Evolutionary conservation across 2,329 filamentous ascomycete genomes (phyloP), one percentile per base, ranked within the genome.

Genomic region (Chrysoporthe austroafricana): DNA sequence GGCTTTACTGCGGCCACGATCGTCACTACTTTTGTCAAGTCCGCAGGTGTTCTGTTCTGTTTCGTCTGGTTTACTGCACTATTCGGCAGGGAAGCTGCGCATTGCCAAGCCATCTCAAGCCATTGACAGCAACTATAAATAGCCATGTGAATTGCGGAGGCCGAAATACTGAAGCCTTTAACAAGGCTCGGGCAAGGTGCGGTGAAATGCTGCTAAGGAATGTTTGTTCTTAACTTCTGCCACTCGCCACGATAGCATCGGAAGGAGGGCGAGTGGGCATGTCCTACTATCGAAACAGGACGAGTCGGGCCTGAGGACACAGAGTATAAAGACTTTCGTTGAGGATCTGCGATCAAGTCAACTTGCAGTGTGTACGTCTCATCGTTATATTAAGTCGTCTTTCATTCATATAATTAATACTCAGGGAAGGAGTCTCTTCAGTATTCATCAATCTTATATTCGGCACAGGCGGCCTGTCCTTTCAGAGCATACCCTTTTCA

Each of bases 41-140:
- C 26, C 14, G 32, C 26, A 56, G 4, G 16, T 36, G 26, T 36
- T 56, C 14, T 56, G 32, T 56, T 18, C 8, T 4, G 52, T 56
- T 56, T 56, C 52, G 32, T 56, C 26, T 56, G 14, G 36, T 16
- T 6, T 56, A 7, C 36, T 32, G 52, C 36, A 14, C 52, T 32
- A 36, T 36, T 9, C 16, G 13, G 4, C 13, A 7, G 26, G 26
- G 4, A 36, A 5, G 21, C 18, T 56, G 14, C 26, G 52, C 32
- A 36, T 56, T 56, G 52, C 52, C 26, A 56, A 56, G 52, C 52
- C 52, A n/a, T 4, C 52, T 36, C 14, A 56, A 18, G 52, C 16
- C 14, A 18, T 56, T 56, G 52, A 56, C 52, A 36, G 52, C 14
- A 13, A 18, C 52, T 26, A 36, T 36, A 18, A 36, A 56, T 56